Base-by-base conservation (phyloP, 108 stramenopile species). In the Stephanodiscus minutulus region DNA sequence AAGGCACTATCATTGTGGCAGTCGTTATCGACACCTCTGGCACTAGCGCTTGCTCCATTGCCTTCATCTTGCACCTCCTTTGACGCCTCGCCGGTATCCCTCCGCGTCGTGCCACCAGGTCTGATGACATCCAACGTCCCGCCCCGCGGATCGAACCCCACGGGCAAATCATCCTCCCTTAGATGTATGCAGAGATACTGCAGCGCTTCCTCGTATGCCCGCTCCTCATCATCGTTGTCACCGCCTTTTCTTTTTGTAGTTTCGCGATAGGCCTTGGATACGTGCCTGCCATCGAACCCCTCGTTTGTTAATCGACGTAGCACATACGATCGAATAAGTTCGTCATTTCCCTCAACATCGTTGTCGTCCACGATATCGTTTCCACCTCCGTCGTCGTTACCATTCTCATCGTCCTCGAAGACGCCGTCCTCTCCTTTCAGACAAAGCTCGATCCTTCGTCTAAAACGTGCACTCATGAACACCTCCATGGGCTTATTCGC, bases 71-170 rank as follows among this genome's bases (percentile, higher is more conserved):
- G n/a, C n/a, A n/a, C n/a, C n/a, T n/a, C n/a, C n/a, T n/a, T n/a
- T n/a, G n/a, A n/a, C 7, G 7, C 52, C 22, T 67, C 53, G 33
- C 29, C 67, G 22, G 44, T 22, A 3, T 54, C 53, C 55, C 13
- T 24, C 27, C 35, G 53, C 29, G 13, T 61, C 17, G 21, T 46
- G 41, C 31, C 25, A 6, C 47, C 37, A 7, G 72, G 44, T 35
- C 80, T 75, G 44, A 86, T 66, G 10, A 94, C 85, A 54, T 91
- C 89, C 53, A 94, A 50, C 12, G 86, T 89, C 15, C 85, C 73
- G 28, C 88, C 87, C 37, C 86, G 55, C 0, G 91, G 93, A 88
- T 94, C 93, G 79, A 91, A 91, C 12, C 93, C 93, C 75, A 88
- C 85, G 9, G 93, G 93, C 24, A 94, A 66, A 36, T 91, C 82